A percentile compares a stretch with the other conserved stretches of the same genome.
These are phyloP conservation scores for Pestalotiopsis sp. DNA, from an alignment of 2,329 filamentous ascomycete genomes.

Conservation along the genomic window DNA sequence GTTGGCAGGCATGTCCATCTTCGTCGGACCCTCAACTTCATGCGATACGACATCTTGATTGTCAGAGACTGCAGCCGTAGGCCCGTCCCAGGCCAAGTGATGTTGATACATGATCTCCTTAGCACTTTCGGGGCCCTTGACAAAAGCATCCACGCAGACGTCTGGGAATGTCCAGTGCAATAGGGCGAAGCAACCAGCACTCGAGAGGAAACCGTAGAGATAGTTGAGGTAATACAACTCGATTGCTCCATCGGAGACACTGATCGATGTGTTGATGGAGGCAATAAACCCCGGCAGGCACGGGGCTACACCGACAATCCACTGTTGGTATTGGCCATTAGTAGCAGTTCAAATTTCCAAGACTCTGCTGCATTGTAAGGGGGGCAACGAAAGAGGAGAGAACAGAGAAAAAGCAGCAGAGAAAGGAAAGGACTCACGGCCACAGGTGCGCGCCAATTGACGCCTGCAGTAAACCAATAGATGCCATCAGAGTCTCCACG, in stretches of 20 bases:
- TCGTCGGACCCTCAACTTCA: not conserved
- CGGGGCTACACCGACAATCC: not conserved
- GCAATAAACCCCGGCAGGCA: not conserved
- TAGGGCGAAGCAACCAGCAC: slow-evolving; percentile 29
- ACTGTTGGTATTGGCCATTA: not conserved
- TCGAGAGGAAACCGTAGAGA: slow-evolving; percentile 38
- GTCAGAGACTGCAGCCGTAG: not conserved
- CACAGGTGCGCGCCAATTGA: slow-evolving; percentile 41
- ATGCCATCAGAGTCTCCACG: slow-evolving; percentile 30
- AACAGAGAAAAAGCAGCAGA: not conserved
- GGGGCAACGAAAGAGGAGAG: no score
- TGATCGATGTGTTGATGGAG: slow-evolving; percentile 21
- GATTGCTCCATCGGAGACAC: slow-evolving; percentile 35
- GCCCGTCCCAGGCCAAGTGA: slow-evolving; percentile 31
- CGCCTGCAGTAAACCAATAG: slow-evolving; percentile 42
- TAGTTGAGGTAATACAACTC: slow-evolving; percentile 42
- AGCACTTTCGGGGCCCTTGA: slow-evolving; percentile 23
- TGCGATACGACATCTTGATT: not conserved
- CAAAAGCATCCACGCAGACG: slow-evolving; percentile 28
- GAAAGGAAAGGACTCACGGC: slow-evolving; percentile 31
- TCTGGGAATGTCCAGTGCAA: slow-evolving; percentile 34
- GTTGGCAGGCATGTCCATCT: not conserved
- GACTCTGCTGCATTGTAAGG: not conserved
- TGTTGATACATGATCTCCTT: slow-evolving; percentile 30
- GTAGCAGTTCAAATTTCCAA: not conserved